These are phyloP conservation scores for Pseudocercospora crystallina DNA, from an alignment of 2,329 filamentous ascomycete species.

Conservation along the genomic window DNA sequence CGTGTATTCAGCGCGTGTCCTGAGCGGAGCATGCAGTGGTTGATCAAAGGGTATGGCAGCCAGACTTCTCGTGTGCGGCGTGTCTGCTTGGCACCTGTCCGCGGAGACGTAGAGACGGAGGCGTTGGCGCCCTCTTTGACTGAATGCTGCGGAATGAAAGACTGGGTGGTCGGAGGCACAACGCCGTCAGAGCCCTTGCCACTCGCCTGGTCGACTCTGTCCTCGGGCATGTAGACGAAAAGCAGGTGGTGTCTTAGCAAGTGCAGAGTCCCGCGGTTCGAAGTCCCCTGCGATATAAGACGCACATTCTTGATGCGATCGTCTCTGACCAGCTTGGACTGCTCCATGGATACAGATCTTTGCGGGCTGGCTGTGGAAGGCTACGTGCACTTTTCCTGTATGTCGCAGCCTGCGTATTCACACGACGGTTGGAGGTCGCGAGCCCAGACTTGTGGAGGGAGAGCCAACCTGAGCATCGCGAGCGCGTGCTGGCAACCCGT, in stretches of 20 bases:
- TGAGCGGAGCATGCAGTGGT: conserved; percentile 74
- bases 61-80: conserved; percentile 56
- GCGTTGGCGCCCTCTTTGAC: neutral
- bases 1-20: conserved; percentile 26
- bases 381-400: too few species aligned
- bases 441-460: too few species aligned
- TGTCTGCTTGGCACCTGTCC: conserved; percentile 1
- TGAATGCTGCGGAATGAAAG: neutral
- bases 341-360: too few species aligned
- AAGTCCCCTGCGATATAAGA: too few species aligned
- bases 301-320: too few species aligned
- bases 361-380: too few species aligned
- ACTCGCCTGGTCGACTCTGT: neutral
- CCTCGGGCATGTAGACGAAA: conserved; percentile 57
- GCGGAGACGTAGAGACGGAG: neutral
- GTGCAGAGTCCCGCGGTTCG: conserved; percentile 54
- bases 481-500: too few species aligned
- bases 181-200: too few species aligned
- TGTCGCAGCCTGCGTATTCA: too few species aligned
- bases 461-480: too few species aligned
- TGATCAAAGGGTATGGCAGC: conserved; percentile 93
- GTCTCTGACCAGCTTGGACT: too few species aligned
- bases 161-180: neutral
- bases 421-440: too few species aligned
- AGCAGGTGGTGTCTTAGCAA: conserved; percentile 65